Evolutionary conservation across 495 filamentous ascomycete genomes (phyloP), one percentile per base, ranked within the genome.

Genomic region (Filosporella fistucella): DNA sequence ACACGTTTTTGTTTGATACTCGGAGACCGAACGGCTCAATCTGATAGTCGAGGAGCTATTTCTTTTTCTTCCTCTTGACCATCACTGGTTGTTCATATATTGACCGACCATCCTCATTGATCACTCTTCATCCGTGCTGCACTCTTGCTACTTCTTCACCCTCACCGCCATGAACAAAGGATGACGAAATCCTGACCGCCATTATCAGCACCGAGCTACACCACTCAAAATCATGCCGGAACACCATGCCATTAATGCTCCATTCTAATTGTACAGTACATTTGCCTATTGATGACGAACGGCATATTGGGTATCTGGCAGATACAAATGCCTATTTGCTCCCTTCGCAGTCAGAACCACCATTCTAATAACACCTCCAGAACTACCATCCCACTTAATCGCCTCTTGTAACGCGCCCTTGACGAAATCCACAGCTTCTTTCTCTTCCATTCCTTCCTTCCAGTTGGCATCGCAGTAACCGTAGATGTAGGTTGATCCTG

Each of bases 381-480:
- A 97, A 72, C 91, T 96, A 34, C 93, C 91, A 65, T 98, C 93
- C 93, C 93, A 97, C 69, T 95, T 95, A 75, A 98, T 95, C 12
- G 93, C 93, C 71, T 98, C 91, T 59, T 80, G 74, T 64, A 98
- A 68, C 10, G 93, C 80, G 32, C 80, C 84, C 65, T 94, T 95
- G 57, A 98, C 94, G 55, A 97, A 98, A 22, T 81, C 67, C 47
- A 98, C 77, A n/a, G 93, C 94, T 50, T 95, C 89, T 33, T 78
- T 74, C 75, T 98, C 91, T 20, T 85, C 86, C 91, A 98, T 97
- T 56, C 81, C 80, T 63, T 96, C 94, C 61, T 78, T 83, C 93
- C 93, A 98, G 75, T 98, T 78, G 41, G 90, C 83, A 66, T 98
- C 91, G 63, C 93, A 97, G 72, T 91, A 96, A 54, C 93, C 93